phyloP scores from a whole-genome alignment of 1,284 basidiomycete genomes.

The Moesziomyces globuligerus region DNA sequence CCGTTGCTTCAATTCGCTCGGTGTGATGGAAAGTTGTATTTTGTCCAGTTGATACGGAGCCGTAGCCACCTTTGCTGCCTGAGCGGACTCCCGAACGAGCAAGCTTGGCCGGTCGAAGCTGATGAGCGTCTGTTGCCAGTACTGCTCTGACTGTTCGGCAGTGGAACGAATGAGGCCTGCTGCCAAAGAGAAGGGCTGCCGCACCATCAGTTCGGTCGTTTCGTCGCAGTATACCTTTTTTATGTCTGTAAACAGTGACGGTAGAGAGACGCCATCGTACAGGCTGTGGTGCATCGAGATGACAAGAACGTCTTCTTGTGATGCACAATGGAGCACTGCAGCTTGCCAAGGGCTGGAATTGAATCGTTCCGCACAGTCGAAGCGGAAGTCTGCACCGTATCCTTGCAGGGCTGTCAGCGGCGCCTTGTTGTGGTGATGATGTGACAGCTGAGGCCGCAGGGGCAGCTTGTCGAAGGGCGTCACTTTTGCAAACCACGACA shows the following conservation, averaged over 20 bases:
- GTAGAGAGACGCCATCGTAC: conserved; percentile 24
- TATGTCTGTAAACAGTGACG: conserved; percentile 12
- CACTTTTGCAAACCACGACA: conserved; percentile 7
- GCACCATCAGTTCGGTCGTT: not conserved
- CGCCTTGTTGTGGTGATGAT: not conserved
- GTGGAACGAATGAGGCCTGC: conserved; percentile 2
- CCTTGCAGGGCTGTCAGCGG: not conserved
- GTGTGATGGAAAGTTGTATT: conserved; percentile 1
- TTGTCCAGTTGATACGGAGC: conserved; percentile 4
- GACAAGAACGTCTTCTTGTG: conserved; percentile 4
- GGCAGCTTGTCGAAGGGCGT: not conserved
- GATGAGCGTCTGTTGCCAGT: conserved; percentile 3
- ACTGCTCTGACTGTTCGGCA: conserved; percentile 1
- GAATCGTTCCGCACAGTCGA: conserved; percentile 7
- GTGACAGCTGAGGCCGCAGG: not conserved
- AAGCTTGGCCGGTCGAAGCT: conserved; percentile 2
- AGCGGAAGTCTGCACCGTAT: conserved; percentile 4
- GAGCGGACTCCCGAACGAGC: not conserved
- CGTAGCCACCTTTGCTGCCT: not conserved
- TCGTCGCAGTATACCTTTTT: conserved; percentile 3
- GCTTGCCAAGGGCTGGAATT: conserved; percentile 9
- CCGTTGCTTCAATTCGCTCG: not conserved
- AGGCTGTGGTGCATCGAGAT: conserved; percentile 21
- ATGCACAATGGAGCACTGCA: conserved; percentile 5
- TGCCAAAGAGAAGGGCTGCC: conserved; percentile 4